Conservation (phyloP, 169 alveolate genomes). For the Fabrea salina region DNA sequence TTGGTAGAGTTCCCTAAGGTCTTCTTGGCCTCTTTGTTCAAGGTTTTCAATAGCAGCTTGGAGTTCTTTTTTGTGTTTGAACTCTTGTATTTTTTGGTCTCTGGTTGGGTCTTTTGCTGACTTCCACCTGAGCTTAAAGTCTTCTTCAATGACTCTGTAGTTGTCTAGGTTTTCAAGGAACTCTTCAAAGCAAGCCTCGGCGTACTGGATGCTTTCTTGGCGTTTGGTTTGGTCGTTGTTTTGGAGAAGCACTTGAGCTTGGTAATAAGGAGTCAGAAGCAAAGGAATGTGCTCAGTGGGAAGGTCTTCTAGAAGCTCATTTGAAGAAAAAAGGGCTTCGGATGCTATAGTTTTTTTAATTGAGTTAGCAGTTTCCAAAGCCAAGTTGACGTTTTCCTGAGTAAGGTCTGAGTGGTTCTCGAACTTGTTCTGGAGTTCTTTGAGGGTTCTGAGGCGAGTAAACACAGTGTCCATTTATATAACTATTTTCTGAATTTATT, state of each 20-base stretch:
- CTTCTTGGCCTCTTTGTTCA: constrained; percentile 35
- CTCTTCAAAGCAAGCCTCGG: constrained; percentile 34
- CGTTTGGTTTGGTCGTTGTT: constrained; percentile 7
- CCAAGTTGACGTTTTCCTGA: not conserved
- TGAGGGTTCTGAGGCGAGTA: not conserved
- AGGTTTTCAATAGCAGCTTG: constrained; percentile 32
- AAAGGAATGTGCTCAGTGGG: constrained; percentile 41
- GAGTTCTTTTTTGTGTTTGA: constrained; percentile 36
- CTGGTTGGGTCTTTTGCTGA: constrained; percentile 24
- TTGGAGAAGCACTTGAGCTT: constrained; percentile 38
- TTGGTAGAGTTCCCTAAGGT: constrained; percentile 33
- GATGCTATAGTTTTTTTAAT: not conserved
- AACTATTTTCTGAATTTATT: too few relatives aligned
- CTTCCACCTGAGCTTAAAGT: not conserved
- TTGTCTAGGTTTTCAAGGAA: constrained; percentile 39
- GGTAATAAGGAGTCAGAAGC: constrained; percentile 42
- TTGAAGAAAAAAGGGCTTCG: constrained; percentile 36
- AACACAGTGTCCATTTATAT: not conserved
- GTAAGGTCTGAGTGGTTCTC: constrained; percentile 6
- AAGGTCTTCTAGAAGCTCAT: constrained; percentile 47
- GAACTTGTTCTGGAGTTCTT: not conserved
- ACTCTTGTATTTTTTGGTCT: constrained; percentile 44
- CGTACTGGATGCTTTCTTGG: constrained; percentile 33
- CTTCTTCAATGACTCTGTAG: constrained; percentile 32
- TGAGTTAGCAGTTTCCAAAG: not conserved